Percentiles rank a stretch among this genome's conserved stretches.
Conservation (phyloP, 1,284 basidiomycete genomes). For the Ustilago loliicola region DNA sequence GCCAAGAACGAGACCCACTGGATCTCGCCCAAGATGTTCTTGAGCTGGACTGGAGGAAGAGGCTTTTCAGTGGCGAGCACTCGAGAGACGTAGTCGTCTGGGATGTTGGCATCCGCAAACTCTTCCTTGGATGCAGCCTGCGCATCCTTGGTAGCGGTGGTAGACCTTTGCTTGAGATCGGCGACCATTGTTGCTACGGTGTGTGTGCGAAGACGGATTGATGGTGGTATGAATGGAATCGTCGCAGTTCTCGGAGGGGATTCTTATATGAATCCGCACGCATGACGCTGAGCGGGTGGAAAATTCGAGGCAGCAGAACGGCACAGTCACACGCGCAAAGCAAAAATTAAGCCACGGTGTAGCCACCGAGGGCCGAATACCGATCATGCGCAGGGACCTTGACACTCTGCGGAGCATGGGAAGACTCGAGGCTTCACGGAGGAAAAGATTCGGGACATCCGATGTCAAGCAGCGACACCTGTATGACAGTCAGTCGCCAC, state of each 20-base stretch:
- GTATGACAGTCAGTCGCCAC: background rate
- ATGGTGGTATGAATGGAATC: background rate
- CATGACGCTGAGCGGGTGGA: background rate
- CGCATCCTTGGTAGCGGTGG: conserved; percentile 42
- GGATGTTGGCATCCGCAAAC: conserved; percentile 62
- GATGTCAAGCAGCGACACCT: background rate
- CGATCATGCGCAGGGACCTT: background rate
- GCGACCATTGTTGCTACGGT: conserved; percentile 39
- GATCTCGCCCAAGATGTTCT: conserved; percentile 67
- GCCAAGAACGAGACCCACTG: conserved; percentile 69
- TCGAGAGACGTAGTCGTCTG: conserved; percentile 64
- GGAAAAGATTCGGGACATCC: background rate
- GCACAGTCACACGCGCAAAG: conserved; percentile 1
- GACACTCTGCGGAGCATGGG: background rate
- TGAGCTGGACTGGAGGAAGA: conserved; percentile 63
- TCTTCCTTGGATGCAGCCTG: conserved; percentile 55
- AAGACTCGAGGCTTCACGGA: background rate
- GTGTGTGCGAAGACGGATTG: background rate
- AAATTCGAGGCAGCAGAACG: conserved; percentile 7
- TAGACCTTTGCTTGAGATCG: conserved; percentile 51
- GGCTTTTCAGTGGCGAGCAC: conserved; percentile 59
- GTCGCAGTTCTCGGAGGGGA: background rate
- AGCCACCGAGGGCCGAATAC: background rate
- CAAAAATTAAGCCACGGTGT: background rate
- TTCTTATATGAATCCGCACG: conserved; percentile 14